A percentile compares a stretch with the other conserved stretches of the same genome.
These are phyloP conservation scores for Schizonepeta tenuifolia DNA, from an alignment of 257 asterid species.

Conservation along the genomic window DNA sequence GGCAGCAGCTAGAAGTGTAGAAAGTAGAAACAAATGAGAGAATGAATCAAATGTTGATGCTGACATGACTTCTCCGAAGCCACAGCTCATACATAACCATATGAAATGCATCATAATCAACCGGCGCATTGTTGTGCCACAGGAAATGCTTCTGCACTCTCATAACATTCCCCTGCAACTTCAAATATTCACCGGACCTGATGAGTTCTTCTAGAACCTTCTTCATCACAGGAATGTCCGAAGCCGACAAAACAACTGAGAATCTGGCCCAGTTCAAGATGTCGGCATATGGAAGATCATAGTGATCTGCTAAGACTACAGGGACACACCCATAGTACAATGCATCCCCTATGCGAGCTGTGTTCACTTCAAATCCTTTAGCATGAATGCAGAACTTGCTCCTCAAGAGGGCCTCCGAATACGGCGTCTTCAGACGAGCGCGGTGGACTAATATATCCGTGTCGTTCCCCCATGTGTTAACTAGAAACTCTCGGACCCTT, in stretches of 20 bases:
- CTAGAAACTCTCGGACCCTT: constrained; percentile 47
- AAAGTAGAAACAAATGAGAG: background rate
- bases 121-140: constrained; percentile 60
- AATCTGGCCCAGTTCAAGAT: constrained; percentile 70
- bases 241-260: constrained; percentile 54
- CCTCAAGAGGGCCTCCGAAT: constrained; percentile 70
- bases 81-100: constrained; percentile 89
- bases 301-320: constrained; percentile 75
- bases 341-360: constrained; percentile 83
- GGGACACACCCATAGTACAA: constrained; percentile 91
- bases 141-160: constrained; percentile 68
- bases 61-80: constrained; percentile 70
- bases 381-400: constrained; percentile 95
- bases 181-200: constrained; percentile 43
- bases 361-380: constrained; percentile 92
- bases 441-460: constrained; percentile 62
- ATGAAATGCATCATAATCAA: constrained; percentile 73
- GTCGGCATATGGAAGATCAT: constrained; percentile 84
- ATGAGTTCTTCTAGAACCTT: constrained; percentile 44
- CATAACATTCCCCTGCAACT: constrained; percentile 65
- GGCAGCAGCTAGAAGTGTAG: background rate
- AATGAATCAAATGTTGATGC: constrained; percentile 18
- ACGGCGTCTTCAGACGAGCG: constrained; percentile 65
- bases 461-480: constrained; percentile 60
- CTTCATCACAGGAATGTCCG: constrained; percentile 69